phyloP scores from a whole-genome alignment of 495 filamentous ascomycete genomes.

The Aspergillus affinis region DNA sequence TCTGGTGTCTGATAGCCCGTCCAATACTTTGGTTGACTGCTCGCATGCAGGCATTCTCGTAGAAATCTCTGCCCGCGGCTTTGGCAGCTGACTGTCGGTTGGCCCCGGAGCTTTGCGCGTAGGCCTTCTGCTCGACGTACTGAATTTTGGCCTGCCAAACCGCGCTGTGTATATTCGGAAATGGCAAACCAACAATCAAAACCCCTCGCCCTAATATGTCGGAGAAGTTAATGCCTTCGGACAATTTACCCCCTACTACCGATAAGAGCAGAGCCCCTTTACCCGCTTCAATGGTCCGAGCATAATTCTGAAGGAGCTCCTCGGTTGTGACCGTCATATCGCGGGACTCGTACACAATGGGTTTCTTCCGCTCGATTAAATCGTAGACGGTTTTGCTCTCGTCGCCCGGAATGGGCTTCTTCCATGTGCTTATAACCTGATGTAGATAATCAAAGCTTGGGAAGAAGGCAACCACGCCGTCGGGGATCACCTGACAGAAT shows the following conservation, averaged over 20 bases:
- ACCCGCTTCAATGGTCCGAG: constrained; percentile 60
- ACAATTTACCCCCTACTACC: constrained; percentile 92
- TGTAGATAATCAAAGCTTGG: constrained; percentile 90
- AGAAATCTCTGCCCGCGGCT: constrained; percentile 75
- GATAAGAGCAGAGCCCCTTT: constrained; percentile 83
- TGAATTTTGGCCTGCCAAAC: constrained; percentile 91
- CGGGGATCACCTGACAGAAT: constrained; percentile 71
- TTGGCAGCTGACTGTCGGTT: constrained; percentile 46
- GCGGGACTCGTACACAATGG: constrained; percentile 65
- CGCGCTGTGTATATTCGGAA: constrained; percentile 84
- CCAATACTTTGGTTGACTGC: constrained; percentile 97
- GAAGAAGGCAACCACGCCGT: constrained; percentile 95
- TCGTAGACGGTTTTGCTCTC: constrained; percentile 30
- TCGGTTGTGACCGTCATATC: constrained; percentile 53
- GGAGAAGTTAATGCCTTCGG: constrained; percentile 97
- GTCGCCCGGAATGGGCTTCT: constrained; percentile 35
- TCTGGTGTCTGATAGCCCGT: constrained; percentile 81
- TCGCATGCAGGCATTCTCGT: constrained; percentile 94
- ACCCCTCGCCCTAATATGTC: constrained; percentile 87
- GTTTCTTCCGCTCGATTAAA: constrained; percentile 58
- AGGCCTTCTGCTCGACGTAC: constrained; percentile 74
- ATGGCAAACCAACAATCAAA: constrained; percentile 85
- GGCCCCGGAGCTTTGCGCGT: constrained; percentile 37
- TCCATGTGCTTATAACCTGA: constrained; percentile 69
- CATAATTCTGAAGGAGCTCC: constrained; percentile 69